Conservation (phyloP, 306 rosid species). For the Medicago ruthenica region DNA sequence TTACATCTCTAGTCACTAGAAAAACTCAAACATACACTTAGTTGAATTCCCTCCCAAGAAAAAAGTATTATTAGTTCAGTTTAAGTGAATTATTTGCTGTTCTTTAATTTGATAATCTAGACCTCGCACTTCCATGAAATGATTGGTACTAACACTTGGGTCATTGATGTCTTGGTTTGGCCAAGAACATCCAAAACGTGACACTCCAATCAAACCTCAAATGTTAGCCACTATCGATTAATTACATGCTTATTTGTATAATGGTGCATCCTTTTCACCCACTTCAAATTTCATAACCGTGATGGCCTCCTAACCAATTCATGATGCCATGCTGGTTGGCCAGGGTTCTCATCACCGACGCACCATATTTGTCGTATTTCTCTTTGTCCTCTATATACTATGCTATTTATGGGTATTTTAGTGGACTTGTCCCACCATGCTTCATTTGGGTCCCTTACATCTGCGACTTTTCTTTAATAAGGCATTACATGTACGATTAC, state of each 20-base stretch:
- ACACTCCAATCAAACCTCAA: not conserved
- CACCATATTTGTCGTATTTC: conserved; percentile 39
- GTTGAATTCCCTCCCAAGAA: too few species aligned
- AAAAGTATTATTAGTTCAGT: too few species aligned
- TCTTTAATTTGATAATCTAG: too few species aligned
- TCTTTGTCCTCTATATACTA: conserved; percentile 32
- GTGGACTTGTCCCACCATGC: conserved; percentile 38
- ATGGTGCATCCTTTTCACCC: not conserved
- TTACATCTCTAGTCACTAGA: too few species aligned
- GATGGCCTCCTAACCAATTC: conserved; percentile 41
- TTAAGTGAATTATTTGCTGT: too few species aligned
- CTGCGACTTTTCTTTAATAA: too few species aligned
- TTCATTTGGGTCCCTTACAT: not conserved
- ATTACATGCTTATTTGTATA: not conserved
- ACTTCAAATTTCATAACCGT: conserved; percentile 7
- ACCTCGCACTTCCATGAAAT: too few species aligned
- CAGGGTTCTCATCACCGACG: conserved; percentile 48
- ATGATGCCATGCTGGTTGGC: conserved; percentile 50
- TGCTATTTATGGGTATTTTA: conserved; percentile 42
- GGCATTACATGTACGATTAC: too few species aligned
- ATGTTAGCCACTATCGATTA: not conserved
- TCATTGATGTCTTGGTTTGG: not conserved
- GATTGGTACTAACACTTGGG: not conserved
- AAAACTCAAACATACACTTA: too few species aligned
- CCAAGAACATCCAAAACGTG: not conserved